These are phyloP conservation scores for Flaveria bidentis DNA, from an alignment of 129 eudicot species.

Conservation along the genomic window DNA sequence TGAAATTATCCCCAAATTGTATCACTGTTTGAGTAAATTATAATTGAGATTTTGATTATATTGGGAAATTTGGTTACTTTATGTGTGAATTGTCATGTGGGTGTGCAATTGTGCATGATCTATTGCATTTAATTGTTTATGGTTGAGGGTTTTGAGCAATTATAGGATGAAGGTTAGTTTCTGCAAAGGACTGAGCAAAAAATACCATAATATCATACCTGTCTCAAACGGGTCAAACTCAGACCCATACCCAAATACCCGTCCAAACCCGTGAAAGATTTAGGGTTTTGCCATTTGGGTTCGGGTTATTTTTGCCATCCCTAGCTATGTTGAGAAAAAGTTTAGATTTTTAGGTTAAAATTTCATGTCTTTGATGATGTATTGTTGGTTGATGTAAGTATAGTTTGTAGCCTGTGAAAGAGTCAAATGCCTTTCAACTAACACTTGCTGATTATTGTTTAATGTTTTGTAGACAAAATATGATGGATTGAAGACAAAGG, in stretches of 20 bases:
- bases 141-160: background rate
- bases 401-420: slow-evolving; percentile 1
- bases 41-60: slow-evolving; percentile 8
- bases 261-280: background rate
- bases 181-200: no score
- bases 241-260: background rate
- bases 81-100: background rate
- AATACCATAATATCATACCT: no score
- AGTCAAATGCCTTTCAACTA: background rate
- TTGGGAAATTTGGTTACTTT: background rate
- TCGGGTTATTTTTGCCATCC: background rate
- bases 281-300: background rate
- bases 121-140: no score
- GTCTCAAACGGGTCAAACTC: no score
- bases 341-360: slow-evolving; percentile 6
- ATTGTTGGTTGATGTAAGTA: background rate
- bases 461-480: slow-evolving; percentile 54
- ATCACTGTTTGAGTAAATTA: background rate
- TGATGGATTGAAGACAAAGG: slow-evolving; percentile 70
- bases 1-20: slow-evolving; percentile 14
- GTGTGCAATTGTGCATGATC: no score
- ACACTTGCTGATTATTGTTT: slow-evolving; percentile 13
- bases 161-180: background rate
- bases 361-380: slow-evolving; percentile 11
- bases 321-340: slow-evolving; percentile 13